Evolutionary conservation across 352 stramenopile genomes (phyloP).

Genomic region (Pilasporangium apinafurcum): DNA sequence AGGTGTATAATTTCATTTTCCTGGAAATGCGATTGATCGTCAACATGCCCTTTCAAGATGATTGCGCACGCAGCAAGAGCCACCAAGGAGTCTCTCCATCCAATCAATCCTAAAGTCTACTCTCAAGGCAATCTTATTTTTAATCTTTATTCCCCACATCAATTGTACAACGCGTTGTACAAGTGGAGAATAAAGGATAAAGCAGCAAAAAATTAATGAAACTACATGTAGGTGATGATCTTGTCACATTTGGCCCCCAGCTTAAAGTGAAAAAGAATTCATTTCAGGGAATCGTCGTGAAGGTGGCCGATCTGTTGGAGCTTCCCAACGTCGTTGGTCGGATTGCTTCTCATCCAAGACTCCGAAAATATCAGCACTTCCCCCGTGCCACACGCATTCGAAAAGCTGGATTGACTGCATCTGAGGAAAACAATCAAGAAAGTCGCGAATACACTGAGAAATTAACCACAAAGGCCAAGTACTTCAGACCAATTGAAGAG

Average conservation of each 20-base stretch:
- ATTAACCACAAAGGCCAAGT: slow-evolving; percentile 1
- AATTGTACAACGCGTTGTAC: no score
- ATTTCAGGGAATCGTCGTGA: slow-evolving; percentile 60
- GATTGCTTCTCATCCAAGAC: slow-evolving; percentile 22
- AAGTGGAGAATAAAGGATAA: no score
- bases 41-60: no score
- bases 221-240: slow-evolving; percentile 5
- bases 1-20: no score
- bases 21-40: no score
- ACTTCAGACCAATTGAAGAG: slow-evolving; percentile 9
- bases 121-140: no score
- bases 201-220: no score
- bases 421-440: background rate
- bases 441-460: background rate
- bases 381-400: slow-evolving; percentile 41
- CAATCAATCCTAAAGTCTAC: no score
- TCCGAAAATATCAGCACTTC: slow-evolving; percentile 42
- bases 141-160: no score
- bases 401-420: no score
- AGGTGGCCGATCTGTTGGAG: slow-evolving; percentile 15
- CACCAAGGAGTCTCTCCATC: no score
- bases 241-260: slow-evolving; percentile 37
- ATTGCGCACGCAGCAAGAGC: no score
- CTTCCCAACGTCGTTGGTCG: slow-evolving; percentile 14
- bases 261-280: slow-evolving; percentile 64